Evolutionary conservation across 2,329 filamentous ascomycete genomes (phyloP), one percentile per base, ranked within the genome.

Genomic region (Phaeosphaeriaceae sp.): DNA sequence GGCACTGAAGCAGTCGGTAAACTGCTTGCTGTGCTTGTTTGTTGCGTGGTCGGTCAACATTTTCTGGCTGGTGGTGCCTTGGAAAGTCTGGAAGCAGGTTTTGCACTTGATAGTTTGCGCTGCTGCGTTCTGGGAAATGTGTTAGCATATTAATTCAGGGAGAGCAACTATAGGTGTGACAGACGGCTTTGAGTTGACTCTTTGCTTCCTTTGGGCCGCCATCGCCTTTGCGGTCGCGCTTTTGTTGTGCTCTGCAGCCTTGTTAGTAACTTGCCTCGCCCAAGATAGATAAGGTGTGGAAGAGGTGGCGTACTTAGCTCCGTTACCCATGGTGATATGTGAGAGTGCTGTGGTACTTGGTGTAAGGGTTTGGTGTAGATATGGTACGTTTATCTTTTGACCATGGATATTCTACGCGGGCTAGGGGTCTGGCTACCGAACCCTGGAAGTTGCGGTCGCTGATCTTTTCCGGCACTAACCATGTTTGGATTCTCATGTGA

Each of bases 71-170:
- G 87, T 87, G 29, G 89, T 92, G 79, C 87, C 87, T 62, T 92
- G 82, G 78, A 92, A 92, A 23, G 87, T 89, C 63, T 87, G 83
- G 76, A 86, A 88, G 87, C 89, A 92, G 66, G 85, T 79, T 60
- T 83, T 77, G 81, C 89, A 92, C 74, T 90, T 87, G 74, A 92
- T 89, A 68, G 83, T 86, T 79, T 86, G 88, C 51, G 89, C 88
- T 61, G 86, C 80, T 63, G 83, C 80, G 77, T 92, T 92, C 87
- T 89, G 60, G 43, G n/a, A 30, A 42, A 29, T 11, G 26, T 6
- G 21, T 59, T 37, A 56, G 46, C 34, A 36, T 9, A 6, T 15
- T 20, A 16, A 7, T 39, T 26, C 41, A 16, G 18, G 34, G 34
- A 37, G 36, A 23, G n/a, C 1, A 33, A 20, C n/a, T n/a, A n/a